Evolutionary conservation across 768 basidiomycete species (phyloP).

Genomic region (Psilocybe cubensis): DNA sequence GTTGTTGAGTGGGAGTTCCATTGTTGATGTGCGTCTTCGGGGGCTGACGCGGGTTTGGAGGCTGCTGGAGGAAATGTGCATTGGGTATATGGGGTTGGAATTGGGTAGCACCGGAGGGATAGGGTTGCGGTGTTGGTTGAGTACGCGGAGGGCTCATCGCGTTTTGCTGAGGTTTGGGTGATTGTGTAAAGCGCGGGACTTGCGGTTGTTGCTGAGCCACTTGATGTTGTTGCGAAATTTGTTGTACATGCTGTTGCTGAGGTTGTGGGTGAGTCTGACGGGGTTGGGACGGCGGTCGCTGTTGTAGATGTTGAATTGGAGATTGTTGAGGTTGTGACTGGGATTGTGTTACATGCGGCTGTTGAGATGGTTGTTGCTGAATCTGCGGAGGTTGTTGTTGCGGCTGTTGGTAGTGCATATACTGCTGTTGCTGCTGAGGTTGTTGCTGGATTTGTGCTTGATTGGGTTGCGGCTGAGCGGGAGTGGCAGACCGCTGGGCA

Average conservation of each 20-base stretch:
- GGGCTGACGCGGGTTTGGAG: background rate
- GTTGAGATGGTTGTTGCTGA: slow-evolving; percentile 10
- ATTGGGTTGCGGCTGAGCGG: slow-evolving; percentile 28
- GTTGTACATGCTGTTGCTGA: slow-evolving; percentile 10
- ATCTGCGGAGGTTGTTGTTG: slow-evolving; percentile 17
- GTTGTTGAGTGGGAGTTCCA: slow-evolving; percentile 4
- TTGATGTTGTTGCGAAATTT: slow-evolving; percentile 12
- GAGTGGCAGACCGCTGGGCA: slow-evolving; percentile 38
- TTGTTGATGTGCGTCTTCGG: background rate
- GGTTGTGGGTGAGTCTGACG: slow-evolving; percentile 10
- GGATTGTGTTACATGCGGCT: background rate
- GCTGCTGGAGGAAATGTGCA: slow-evolving; percentile 5
- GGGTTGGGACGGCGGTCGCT: slow-evolving; percentile 20
- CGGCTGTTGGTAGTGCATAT: slow-evolving; percentile 11
- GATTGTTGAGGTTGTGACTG: slow-evolving; percentile 3
- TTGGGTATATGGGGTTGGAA: slow-evolving; percentile 8
- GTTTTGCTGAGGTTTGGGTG: slow-evolving; percentile 9
- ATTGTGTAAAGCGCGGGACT: slow-evolving; percentile 13
- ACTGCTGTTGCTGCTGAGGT: slow-evolving; percentile 17
- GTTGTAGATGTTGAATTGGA: slow-evolving; percentile 19
- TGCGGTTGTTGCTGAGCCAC: slow-evolving; percentile 9
- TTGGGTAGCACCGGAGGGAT: slow-evolving; percentile 1
- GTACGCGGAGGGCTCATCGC: background rate
- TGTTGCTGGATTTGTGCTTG: slow-evolving; percentile 18
- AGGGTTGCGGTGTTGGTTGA: slow-evolving; percentile 2